Evolutionary conservation across 2,329 filamentous ascomycete species (phyloP).

Genomic region (Fusarium anthophilum): DNA sequence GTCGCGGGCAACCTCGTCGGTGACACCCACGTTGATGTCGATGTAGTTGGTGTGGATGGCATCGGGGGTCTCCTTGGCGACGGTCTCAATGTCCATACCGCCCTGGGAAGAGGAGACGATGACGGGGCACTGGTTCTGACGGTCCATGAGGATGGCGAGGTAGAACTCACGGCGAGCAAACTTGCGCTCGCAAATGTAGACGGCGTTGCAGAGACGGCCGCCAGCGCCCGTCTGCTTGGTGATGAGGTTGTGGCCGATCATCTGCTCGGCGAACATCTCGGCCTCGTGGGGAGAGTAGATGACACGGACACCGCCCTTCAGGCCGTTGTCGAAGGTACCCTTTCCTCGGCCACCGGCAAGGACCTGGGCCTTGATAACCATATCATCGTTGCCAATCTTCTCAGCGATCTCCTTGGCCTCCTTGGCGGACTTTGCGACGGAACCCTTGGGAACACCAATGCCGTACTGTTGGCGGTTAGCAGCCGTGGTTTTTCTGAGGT

Average conservation of each 20-base stretch:
- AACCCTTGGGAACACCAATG: slow-evolving; percentile 89
- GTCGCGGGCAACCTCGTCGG: slow-evolving; percentile 89
- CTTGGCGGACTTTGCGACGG: slow-evolving; percentile 81
- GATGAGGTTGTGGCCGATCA: slow-evolving; percentile 99
- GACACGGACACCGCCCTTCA: slow-evolving; percentile 98
- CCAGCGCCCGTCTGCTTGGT: slow-evolving; percentile 98
- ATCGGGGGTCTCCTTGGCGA: slow-evolving; percentile 96
- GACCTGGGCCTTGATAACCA: slow-evolving; percentile 99
- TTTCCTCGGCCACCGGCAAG: slow-evolving; percentile 98
- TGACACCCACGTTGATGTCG: slow-evolving; percentile 94
- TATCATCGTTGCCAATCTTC: slow-evolving; percentile 90
- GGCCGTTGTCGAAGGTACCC: slow-evolving; percentile 96
- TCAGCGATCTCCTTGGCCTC: slow-evolving; percentile 95
- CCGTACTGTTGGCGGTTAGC: slow-evolving; percentile 74
- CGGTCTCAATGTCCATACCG: slow-evolving; percentile 98
- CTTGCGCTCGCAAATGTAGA: slow-evolving; percentile 99
- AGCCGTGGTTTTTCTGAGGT: slow-evolving; percentile 4
- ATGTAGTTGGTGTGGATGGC: slow-evolving; percentile 95
- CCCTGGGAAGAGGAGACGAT: slow-evolving; percentile 98
- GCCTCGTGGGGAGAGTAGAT: slow-evolving; percentile 98
- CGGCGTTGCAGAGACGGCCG: slow-evolving; percentile 94
- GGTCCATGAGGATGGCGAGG: slow-evolving; percentile 98
- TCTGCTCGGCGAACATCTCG: slow-evolving; percentile 97
- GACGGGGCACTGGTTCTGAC: slow-evolving; percentile 86
- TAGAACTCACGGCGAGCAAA: slow-evolving; percentile 99